phyloP scores from a whole-genome alignment of 1,284 basidiomycete species.

The Microbotryomycetes sp. region DNA sequence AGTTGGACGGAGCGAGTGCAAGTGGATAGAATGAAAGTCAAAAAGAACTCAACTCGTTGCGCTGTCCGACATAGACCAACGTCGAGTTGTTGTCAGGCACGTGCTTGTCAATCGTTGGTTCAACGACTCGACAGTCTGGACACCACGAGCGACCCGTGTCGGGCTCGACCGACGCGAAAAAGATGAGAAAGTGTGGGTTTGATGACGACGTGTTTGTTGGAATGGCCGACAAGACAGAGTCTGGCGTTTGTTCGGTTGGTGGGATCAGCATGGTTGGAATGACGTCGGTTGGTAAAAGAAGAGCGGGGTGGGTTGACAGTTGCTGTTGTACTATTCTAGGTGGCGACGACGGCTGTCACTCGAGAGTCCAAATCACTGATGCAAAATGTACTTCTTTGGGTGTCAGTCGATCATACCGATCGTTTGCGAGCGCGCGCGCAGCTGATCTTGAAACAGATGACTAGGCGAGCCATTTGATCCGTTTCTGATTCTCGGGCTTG shows the following conservation, averaged over 20 bases:
- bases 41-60: slow-evolving; percentile 53
- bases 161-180: slow-evolving; percentile 43
- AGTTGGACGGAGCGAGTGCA: too few species aligned
- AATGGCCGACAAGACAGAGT: slow-evolving; percentile 11
- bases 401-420: too few species aligned
- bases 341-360: neutral
- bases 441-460: too few species aligned
- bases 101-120: slow-evolving; percentile 54
- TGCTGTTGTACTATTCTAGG: neutral
- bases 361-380: too few species aligned
- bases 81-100: slow-evolving; percentile 55
- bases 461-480: too few species aligned
- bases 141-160: slow-evolving; percentile 46
- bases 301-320: neutral
- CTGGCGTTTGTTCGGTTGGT: neutral
- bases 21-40: too few species aligned
- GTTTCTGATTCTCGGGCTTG: too few species aligned
- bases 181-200: slow-evolving; percentile 42
- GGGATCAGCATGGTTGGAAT: slow-evolving; percentile 22
- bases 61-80: slow-evolving; percentile 67
- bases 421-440: too few species aligned
- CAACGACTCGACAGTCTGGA: slow-evolving; percentile 40
- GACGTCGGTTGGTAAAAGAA: too few species aligned
- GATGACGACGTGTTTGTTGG: slow-evolving; percentile 37
- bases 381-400: too few species aligned